Percentiles rank a stretch among this genome's conserved stretches.
Evolutionary conservation across 495 filamentous ascomycete species (phyloP).

Genomic region (Chlorociboria aeruginascens): DNA sequence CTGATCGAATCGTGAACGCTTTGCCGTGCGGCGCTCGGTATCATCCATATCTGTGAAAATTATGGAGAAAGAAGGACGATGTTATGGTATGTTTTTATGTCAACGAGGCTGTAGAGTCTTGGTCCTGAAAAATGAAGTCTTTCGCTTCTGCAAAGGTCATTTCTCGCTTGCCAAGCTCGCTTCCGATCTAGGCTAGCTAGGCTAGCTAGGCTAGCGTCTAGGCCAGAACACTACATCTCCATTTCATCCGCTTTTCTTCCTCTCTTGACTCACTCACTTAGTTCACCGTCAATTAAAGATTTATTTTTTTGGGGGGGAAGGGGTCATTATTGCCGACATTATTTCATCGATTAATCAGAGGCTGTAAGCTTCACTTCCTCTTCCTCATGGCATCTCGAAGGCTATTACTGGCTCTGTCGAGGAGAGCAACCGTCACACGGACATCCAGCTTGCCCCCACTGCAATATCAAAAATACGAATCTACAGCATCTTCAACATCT

Average conservation of each 20-base stretch:
- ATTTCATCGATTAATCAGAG: neutral
- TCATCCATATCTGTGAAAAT: constrained; percentile 55
- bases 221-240: too few relatives aligned
- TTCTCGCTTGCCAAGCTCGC: too few relatives aligned
- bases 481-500: constrained; percentile 62
- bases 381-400: constrained; percentile 36
- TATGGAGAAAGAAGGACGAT: neutral
- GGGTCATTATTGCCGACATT: too few relatives aligned
- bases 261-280: too few relatives aligned
- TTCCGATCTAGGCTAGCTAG: too few relatives aligned
- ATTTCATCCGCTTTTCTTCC: too few relatives aligned
- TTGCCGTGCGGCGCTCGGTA: constrained; percentile 57
- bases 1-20: constrained; percentile 88
- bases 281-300: too few relatives aligned
- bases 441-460: neutral
- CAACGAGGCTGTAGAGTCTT: neutral
- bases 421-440: neutral
- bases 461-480: constrained; percentile 10
- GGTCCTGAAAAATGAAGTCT: neutral
- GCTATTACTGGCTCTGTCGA: constrained; percentile 21
- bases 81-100: neutral
- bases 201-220: too few relatives aligned
- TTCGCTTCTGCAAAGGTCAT: too few relatives aligned
- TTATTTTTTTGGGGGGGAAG: too few relatives aligned
- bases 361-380: constrained; percentile 3